A percentile compares a stretch with the other conserved stretches of the same genome.
Evolutionary conservation across 768 basidiomycete genomes (phyloP).

Genomic region (Trametes villosa): DNA sequence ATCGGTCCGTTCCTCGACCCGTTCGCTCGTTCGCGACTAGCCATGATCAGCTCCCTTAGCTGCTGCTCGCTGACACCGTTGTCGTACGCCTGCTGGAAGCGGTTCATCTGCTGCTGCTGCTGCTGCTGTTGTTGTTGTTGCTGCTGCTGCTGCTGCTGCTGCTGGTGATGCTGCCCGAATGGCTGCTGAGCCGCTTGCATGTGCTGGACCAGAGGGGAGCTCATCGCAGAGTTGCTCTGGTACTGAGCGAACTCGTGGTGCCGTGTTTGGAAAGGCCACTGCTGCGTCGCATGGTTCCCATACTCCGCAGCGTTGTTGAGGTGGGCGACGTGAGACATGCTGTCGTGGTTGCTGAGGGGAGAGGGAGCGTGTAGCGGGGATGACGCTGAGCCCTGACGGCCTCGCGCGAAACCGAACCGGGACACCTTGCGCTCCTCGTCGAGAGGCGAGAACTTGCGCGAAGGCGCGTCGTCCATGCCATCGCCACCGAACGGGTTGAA

Average conservation of each 20-base stretch:
- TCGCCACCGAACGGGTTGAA: constrained; percentile 82
- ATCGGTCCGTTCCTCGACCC: constrained; percentile 40
- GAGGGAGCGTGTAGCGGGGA: constrained; percentile 63
- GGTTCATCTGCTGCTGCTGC: constrained; percentile 30
- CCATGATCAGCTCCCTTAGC: constrained; percentile 74
- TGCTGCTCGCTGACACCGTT: constrained; percentile 73
- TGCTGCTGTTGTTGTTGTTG: constrained; percentile 21
- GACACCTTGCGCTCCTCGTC: constrained; percentile 78
- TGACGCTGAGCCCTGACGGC: constrained; percentile 65
- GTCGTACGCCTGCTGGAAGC: constrained; percentile 60
- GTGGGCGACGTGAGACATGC: constrained; percentile 53
- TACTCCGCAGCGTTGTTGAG: constrained; percentile 37
- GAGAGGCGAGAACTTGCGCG: constrained; percentile 40
- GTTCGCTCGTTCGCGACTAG: constrained; percentile 62
- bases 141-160: constrained; percentile 20
- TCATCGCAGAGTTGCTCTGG: constrained; percentile 37
- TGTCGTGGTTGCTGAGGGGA: constrained; percentile 52
- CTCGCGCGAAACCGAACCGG: constrained; percentile 80
- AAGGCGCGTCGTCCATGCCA: constrained; percentile 48
- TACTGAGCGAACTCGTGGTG: constrained; percentile 48
- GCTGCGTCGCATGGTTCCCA: constrained; percentile 42
- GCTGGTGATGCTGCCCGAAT: constrained; percentile 25
- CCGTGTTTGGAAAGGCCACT: constrained; percentile 50
- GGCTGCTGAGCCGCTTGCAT: constrained; percentile 44
- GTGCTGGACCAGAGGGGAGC: constrained; percentile 54